Base-by-base conservation (phyloP, 345 rosid genomes). In the Rhodomyrtus tomentosa region DNA sequence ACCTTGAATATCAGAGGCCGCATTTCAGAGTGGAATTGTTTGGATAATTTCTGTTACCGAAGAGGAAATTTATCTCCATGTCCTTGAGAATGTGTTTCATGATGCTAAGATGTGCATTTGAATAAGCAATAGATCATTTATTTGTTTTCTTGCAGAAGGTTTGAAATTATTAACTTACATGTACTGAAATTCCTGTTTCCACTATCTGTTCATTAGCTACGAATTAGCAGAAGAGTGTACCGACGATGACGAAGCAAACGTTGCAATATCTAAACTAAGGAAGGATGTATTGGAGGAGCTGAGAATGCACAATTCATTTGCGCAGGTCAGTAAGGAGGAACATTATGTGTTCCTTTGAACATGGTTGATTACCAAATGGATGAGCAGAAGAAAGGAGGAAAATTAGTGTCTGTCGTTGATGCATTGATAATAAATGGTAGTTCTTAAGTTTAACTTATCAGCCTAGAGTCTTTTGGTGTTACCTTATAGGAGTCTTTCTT, bases 201-300 rank as follows among this genome's bases (percentile, higher is more conserved):
- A 40, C 84, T 87, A 56, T 21, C 13, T 82, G 72, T 52, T 59
- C 13, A 81, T 86, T 87, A 96, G 99, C 91, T 95, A 92, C 88
- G 96, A 93, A 83, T 88, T 92, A 88, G 98, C 99, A 2, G 96
- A 91, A 89, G 99, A 95, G 58, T 96, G 96, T 89, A 95, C 99
- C 42, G 99, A 94, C 87, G 99, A 96, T 87, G 99, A 98, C 84
- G 99, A 96, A 82, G 98, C 93, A 56, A 96, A 95, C 87, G 42
- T 88, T 82, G 95, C 95, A 32, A 96, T 96, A 83, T 84, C 92
- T 0, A 54, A 91, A 79, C 90, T 98, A 94, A 94, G 98, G 88
- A 94, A 90, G 86, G 87, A 86, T 87, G 96, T 93, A 18, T 45
- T 92, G 83, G 91, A 93, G 88, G 96, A 95, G 92, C 91, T 94